These are phyloP conservation scores for Aureobasidium musti DNA, from an alignment of 2,329 filamentous ascomycete species.

Conservation along the genomic window DNA sequence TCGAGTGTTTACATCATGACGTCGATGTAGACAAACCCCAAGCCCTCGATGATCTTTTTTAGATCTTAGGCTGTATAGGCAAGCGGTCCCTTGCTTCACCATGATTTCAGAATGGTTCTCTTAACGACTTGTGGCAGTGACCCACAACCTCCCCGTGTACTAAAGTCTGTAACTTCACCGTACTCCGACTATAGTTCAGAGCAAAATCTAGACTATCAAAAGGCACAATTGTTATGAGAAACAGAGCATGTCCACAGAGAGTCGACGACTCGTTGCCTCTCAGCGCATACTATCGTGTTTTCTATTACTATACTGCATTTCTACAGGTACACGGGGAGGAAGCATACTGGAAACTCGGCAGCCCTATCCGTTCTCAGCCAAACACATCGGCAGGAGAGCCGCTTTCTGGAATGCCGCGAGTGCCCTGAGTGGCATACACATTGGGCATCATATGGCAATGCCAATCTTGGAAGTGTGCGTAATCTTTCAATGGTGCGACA, in stretches of 20 bases:
- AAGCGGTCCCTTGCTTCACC: slow-evolving; percentile 9
- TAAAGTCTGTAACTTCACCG: too few relatives aligned
- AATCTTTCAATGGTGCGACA: slow-evolving; percentile 1
- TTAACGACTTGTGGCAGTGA: not conserved
- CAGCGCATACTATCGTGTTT: too few relatives aligned
- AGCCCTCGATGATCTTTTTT: not conserved
- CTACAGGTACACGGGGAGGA: too few relatives aligned
- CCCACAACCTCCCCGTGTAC: too few relatives aligned
- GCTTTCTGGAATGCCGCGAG: not conserved
- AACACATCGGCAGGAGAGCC: not conserved
- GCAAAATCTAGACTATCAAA: too few relatives aligned
- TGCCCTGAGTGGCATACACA: not conserved
- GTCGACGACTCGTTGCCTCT: too few relatives aligned
- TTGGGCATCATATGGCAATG: not conserved
- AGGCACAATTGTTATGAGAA: too few relatives aligned
- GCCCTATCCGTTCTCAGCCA: not conserved
- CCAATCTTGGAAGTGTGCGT: not conserved
- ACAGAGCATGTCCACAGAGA: too few relatives aligned
- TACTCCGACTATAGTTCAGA: too few relatives aligned
- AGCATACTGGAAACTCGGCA: not conserved
- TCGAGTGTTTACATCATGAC: slow-evolving; percentile 5
- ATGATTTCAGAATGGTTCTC: not conserved
- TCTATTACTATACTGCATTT: too few relatives aligned
- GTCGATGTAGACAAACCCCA: not conserved
- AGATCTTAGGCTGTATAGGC: not conserved